These are phyloP conservation scores for Phytophthora multivora DNA, from an alignment of 352 stramenopile species.

Conservation along the genomic window DNA sequence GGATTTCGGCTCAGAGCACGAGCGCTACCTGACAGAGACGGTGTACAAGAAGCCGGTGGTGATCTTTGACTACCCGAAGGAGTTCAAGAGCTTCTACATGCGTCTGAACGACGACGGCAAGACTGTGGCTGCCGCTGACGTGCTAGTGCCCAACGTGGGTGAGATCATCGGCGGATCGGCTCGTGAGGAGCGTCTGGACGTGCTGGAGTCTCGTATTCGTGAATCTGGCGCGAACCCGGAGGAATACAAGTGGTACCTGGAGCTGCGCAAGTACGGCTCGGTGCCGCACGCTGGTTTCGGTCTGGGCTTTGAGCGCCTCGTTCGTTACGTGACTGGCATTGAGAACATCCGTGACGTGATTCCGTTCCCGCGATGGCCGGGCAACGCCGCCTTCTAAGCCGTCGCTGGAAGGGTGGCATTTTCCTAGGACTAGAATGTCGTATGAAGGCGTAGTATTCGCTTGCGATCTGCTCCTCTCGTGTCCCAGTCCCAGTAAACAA, in stretches of 20 bases:
- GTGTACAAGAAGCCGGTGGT: conserved; percentile 93
- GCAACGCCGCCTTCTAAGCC: conserved; percentile 92
- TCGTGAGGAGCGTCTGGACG: conserved; percentile 94
- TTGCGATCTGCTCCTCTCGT: neutral
- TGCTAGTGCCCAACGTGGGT: conserved; percentile 96
- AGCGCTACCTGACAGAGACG: conserved; percentile 95
- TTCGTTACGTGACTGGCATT: conserved; percentile 98
- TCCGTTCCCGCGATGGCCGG: conserved; percentile 96
- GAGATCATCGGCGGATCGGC: conserved; percentile 98
- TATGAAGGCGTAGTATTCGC: conserved; percentile 11
- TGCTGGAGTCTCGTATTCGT: conserved; percentile 78
- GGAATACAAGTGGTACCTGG: conserved; percentile 97
- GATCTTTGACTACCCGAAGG: conserved; percentile 98
- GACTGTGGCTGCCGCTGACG: conserved; percentile 97
- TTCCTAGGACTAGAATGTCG: neutral
- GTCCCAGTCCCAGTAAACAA: conserved; percentile 11
- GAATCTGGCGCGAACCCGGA: conserved; percentile 80
- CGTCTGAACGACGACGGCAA: conserved; percentile 96
- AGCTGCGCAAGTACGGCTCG: conserved; percentile 94
- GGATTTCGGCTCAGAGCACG: conserved; percentile 97
- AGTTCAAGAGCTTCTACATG: conserved; percentile 99
- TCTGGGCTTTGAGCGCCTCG: conserved; percentile 98
- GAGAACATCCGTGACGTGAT: conserved; percentile 99
- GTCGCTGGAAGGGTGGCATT: conserved; percentile 3
- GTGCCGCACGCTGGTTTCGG: conserved; percentile 98